Evolutionary conservation across 352 stramenopile genomes (phyloP), one percentile per base, ranked within the genome.

Genomic region (Globisporangium radiosum): DNA sequence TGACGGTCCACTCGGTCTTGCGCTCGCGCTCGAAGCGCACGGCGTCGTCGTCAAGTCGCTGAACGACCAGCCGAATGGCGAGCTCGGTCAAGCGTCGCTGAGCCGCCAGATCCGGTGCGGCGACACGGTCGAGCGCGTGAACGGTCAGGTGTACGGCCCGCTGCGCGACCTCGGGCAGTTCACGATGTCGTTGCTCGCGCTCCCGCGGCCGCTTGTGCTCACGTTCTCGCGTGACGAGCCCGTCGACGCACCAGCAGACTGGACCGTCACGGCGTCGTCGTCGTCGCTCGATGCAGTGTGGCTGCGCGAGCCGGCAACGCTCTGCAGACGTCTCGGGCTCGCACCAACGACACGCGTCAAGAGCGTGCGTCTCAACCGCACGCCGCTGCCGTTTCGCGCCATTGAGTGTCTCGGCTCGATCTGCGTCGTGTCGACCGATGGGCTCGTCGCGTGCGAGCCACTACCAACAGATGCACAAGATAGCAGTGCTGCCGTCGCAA

Each of bases 141-240:
- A 94, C 59, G 82, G 74, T 15, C 72, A 81, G 33, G 49, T 58
- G 1, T 88, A 90, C 50, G 85, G 85, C 7, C 50, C 72, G 17
- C 57, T 94, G 15, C 76, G 60, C 11, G 83, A 92, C 70, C 63
- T 94, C 38, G 91, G 79, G 33, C 81, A 94, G 64, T 94, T 94
- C 47, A 94, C 85, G 4, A 75, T 83, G 7, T 79, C 65, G 49
- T 57, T 94, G 44, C 66, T 90, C n/a, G 73, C 68, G 8, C 64
- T 92, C 13, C 75, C 79, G 39, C 79, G 85, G 7, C 85, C 85
- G 8, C 56, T 92, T 9, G 74, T 74, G 54, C 85, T 92, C 11
- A 75, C 59, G 4, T 90, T 92, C 58, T 88, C 78, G 0, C 71
- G 74, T 52, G 70, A 75, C 54, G 53, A 58, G 7, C 54, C 14